These are phyloP conservation scores for Eucalyptus pumila DNA, from an alignment of 345 rosid species.

Conservation along the genomic window DNA sequence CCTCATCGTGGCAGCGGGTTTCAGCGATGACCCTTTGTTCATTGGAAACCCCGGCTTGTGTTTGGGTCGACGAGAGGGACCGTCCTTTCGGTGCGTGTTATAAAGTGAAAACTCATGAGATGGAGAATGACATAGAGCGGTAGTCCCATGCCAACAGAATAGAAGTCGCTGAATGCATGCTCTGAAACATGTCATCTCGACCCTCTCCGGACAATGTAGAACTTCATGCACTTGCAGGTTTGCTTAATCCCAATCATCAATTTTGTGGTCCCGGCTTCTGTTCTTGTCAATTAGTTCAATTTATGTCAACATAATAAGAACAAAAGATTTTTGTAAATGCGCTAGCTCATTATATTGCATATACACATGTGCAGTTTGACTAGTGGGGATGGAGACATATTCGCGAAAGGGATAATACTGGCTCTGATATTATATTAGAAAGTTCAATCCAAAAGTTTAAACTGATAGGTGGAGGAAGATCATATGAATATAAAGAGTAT, in stretches of 20 bases:
- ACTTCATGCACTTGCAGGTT: neutral
- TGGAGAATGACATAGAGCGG: neutral
- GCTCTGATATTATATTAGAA: too few species aligned
- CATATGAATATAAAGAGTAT: too few species aligned
- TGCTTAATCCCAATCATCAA: neutral
- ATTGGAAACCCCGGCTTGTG: neutral
- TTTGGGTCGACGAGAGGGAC: neutral
- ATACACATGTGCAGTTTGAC: neutral
- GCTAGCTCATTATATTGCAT: neutral
- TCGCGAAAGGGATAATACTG: too few species aligned
- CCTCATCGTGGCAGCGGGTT: conserved; percentile 15
- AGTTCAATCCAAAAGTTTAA: too few species aligned
- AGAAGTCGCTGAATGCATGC: neutral
- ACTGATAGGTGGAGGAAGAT: too few species aligned
- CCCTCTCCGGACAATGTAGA: neutral
- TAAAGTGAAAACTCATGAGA: neutral
- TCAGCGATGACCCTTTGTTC: neutral
- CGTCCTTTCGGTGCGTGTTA: neutral
- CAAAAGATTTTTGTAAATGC: neutral
- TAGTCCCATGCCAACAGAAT: neutral
- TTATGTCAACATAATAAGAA: neutral
- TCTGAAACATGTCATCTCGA: neutral
- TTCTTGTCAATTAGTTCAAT: neutral
- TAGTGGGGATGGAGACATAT: too few species aligned
- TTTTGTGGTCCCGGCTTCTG: neutral